These are phyloP conservation scores for Combretum micranthum DNA, from an alignment of 345 rosid species.

Conservation along the genomic window DNA sequence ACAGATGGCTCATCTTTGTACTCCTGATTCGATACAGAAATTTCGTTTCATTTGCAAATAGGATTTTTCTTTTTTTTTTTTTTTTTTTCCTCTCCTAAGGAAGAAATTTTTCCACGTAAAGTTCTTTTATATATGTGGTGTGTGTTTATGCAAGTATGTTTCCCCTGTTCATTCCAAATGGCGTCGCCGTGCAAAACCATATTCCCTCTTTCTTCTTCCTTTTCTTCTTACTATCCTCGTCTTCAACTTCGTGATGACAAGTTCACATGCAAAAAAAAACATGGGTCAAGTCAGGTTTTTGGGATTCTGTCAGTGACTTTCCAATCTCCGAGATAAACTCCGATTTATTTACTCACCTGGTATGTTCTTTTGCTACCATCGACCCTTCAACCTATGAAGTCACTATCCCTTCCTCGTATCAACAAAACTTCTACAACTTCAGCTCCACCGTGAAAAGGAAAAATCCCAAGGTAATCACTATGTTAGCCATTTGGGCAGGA, in stretches of 20 bases:
- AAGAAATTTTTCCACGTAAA: too few species aligned
- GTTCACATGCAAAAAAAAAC: slow-evolving; percentile 14
- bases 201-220: not conserved
- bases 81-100: too few species aligned
- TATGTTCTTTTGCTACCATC: slow-evolving; percentile 17
- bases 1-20: too few species aligned
- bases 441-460: slow-evolving; percentile 15
- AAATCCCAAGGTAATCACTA: slow-evolving; percentile 20
- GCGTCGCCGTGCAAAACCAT: too few species aligned
- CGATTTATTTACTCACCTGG: too few species aligned
- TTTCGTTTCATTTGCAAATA: too few species aligned
- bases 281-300: slow-evolving; percentile 32
- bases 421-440: slow-evolving; percentile 21
- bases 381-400: slow-evolving; percentile 21
- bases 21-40: too few species aligned
- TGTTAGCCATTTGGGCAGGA: slow-evolving; percentile 29
- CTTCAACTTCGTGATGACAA: too few species aligned
- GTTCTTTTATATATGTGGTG: too few species aligned
- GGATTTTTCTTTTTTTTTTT: too few species aligned
- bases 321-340: slow-evolving; percentile 11
- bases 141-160: too few species aligned
- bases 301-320: slow-evolving; percentile 7
- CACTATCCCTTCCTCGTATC: slow-evolving; percentile 10
- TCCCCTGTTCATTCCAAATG: too few species aligned
- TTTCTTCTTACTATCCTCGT: not conserved